Conservation (phyloP, 169 alveolate genomes). For the Besnoitia besnoiti region DNA sequence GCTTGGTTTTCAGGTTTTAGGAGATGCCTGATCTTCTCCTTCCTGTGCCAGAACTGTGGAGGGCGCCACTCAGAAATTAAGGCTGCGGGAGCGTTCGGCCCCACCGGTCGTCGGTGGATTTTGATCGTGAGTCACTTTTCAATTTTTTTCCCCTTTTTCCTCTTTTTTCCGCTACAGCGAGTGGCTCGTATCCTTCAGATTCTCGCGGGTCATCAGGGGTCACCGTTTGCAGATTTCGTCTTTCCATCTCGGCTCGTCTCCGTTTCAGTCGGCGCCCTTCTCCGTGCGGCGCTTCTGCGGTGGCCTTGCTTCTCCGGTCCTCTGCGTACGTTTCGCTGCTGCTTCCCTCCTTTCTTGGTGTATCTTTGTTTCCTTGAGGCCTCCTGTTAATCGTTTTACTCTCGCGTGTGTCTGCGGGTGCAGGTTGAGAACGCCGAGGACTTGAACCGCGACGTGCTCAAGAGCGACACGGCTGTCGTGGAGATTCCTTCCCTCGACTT, state of each 20-base stretch:
- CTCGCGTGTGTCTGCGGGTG: neutral
- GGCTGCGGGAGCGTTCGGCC: constrained; percentile 96
- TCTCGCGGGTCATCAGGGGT: too few species aligned
- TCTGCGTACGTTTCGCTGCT: too few species aligned
- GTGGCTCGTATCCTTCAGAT: too few species aligned
- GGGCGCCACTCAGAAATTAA: constrained; percentile 93
- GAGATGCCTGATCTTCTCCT: constrained; percentile 42
- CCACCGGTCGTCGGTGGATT: constrained; percentile 88
- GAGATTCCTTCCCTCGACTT: constrained; percentile 94
- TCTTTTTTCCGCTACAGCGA: too few species aligned
- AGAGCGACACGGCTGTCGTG: constrained; percentile 93
- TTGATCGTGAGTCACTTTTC: constrained; percentile 67
- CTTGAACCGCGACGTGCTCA: constrained; percentile 94
- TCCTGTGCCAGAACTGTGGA: constrained; percentile 86
- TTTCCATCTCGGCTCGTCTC: too few species aligned
- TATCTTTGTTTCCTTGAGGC: too few species aligned
- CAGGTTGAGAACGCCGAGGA: constrained; percentile 84
- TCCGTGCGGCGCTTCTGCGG: too few species aligned
- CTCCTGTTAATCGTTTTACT: neutral
- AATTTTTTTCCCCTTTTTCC: too few species aligned
- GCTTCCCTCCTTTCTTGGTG: too few species aligned
- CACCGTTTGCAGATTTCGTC: too few species aligned
- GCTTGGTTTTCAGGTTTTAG: constrained; percentile 92
- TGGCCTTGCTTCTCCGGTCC: too few species aligned
- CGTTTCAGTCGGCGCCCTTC: too few species aligned